phyloP scores from a whole-genome alignment of 352 stramenopile genomes.

The Pythium sukuiense region DNA sequence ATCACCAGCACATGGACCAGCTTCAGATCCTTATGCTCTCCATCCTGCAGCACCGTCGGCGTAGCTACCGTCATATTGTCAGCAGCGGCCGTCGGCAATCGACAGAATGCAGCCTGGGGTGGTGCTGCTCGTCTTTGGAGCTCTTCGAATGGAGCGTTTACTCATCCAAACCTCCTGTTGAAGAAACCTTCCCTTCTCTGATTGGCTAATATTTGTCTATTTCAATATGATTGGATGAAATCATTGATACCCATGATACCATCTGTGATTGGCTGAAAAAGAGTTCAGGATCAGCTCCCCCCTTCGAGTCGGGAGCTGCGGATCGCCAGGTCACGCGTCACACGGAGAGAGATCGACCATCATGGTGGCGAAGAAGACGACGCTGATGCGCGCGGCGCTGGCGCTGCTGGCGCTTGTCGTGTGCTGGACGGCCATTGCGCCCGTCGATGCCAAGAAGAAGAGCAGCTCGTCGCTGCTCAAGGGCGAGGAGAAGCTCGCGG shows the following conservation, averaged over 20 bases:
- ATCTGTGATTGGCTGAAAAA: slow-evolving; percentile 27
- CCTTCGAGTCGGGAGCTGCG: slow-evolving; percentile 10
- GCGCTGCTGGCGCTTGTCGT: slow-evolving; percentile 41
- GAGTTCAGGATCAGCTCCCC: slow-evolving; percentile 20
- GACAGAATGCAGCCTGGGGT: neutral
- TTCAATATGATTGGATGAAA: slow-evolving; percentile 11
- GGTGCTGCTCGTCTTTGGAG: slow-evolving; percentile 7
- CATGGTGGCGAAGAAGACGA: slow-evolving; percentile 12
- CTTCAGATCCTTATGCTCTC: slow-evolving; percentile 28
- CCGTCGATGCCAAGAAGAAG: slow-evolving; percentile 45
- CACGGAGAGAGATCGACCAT: slow-evolving; percentile 20
- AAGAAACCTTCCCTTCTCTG: slow-evolving; percentile 6
- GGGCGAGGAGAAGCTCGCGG: slow-evolving; percentile 64
- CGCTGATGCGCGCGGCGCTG: slow-evolving; percentile 28
- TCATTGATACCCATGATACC: neutral
- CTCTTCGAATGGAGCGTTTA: slow-evolving; percentile 21
- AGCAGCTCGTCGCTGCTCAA: slow-evolving; percentile 26
- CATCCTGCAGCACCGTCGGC: neutral
- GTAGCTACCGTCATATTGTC: neutral
- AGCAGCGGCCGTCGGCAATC: neutral
- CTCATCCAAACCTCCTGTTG: slow-evolving; percentile 24
- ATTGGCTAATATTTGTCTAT: slow-evolving; percentile 16
- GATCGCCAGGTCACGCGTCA: slow-evolving; percentile 26
- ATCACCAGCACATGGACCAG: slow-evolving; percentile 68
- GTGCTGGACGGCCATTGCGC: slow-evolving; percentile 26